Conservation (phyloP, 2,329 filamentous ascomycete genomes). For the Neofusicoccum sp. region DNA sequence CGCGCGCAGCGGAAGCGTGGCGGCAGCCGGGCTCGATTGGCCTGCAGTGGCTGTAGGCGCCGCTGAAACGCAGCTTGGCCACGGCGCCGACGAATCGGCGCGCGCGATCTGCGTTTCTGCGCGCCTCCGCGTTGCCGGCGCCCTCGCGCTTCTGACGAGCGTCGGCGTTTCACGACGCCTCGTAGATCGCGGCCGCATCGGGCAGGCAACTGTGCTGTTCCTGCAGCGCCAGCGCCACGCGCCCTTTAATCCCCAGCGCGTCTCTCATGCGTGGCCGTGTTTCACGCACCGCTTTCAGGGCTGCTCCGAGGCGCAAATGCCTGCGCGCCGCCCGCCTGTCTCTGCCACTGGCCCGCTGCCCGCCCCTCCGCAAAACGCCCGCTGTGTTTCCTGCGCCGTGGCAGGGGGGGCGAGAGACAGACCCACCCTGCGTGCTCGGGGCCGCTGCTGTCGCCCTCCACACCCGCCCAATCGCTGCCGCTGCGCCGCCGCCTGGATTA, state of each 20-base stretch:
- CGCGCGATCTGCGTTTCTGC: background rate
- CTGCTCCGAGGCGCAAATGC: background rate
- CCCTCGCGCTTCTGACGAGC: background rate
- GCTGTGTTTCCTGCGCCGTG: conserved; percentile 8
- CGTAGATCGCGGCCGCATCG: background rate
- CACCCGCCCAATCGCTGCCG: conserved; percentile 7
- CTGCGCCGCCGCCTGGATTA: no score
- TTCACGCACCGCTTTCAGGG: background rate
- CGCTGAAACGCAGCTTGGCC: conserved; percentile 6
- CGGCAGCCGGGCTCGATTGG: background rate
- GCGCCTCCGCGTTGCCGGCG: background rate
- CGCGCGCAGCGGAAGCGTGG: background rate
- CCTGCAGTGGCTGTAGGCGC: background rate
- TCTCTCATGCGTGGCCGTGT: conserved; percentile 3
- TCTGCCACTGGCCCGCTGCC: background rate
- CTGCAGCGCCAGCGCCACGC: conserved; percentile 8
- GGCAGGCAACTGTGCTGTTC: conserved; percentile 1
- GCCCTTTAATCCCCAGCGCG: conserved; percentile 6
- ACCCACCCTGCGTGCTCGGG: background rate
- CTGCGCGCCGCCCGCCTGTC: background rate
- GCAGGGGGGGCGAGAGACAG: conserved; percentile 1
- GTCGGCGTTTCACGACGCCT: conserved; percentile 14
- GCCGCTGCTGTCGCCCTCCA: background rate
- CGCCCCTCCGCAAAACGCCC: conserved; percentile 2
- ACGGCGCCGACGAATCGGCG: background rate